Conservation (phyloP, 768 basidiomycete species). For the Panellus pusillus region DNA sequence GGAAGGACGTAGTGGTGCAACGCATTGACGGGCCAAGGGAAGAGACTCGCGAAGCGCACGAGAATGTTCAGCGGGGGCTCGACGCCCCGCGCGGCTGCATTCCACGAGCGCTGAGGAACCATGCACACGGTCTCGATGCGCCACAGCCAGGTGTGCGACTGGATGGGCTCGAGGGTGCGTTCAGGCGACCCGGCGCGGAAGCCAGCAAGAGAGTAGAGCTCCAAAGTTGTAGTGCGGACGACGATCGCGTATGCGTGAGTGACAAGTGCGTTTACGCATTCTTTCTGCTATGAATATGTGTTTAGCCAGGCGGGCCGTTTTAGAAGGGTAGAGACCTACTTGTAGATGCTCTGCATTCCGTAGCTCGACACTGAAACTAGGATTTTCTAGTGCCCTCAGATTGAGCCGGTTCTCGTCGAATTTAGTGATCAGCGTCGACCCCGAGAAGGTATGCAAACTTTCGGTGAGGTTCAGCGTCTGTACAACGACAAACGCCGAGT, state of each 20-base stretch:
- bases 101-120: constrained; percentile 30
- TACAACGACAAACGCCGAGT: constrained; percentile 36
- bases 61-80: constrained; percentile 48
- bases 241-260: constrained; percentile 45
- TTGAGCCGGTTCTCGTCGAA: constrained; percentile 31
- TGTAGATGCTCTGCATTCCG: constrained; percentile 32
- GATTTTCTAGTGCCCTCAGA: constrained; percentile 37
- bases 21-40: constrained; percentile 69
- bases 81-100: constrained; percentile 10
- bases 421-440: constrained; percentile 39
- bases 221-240: constrained; percentile 41
- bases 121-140: constrained; percentile 53
- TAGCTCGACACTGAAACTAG: constrained; percentile 34
- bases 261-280: constrained; percentile 42
- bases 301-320: background rate
- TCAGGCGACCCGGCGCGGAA: constrained; percentile 24
- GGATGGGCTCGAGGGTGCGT: constrained; percentile 41
- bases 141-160: constrained; percentile 53
- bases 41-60: constrained; percentile 58
- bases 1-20: constrained; percentile 61
- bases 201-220: constrained; percentile 40
- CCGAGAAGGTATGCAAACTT: constrained; percentile 36
- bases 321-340: constrained; percentile 24
- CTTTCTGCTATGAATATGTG: constrained; percentile 32
- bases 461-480: constrained; percentile 31